These are phyloP conservation scores for Fusarium sp. DNA, from an alignment of 2,329 filamentous ascomycete species.

Conservation along the genomic window DNA sequence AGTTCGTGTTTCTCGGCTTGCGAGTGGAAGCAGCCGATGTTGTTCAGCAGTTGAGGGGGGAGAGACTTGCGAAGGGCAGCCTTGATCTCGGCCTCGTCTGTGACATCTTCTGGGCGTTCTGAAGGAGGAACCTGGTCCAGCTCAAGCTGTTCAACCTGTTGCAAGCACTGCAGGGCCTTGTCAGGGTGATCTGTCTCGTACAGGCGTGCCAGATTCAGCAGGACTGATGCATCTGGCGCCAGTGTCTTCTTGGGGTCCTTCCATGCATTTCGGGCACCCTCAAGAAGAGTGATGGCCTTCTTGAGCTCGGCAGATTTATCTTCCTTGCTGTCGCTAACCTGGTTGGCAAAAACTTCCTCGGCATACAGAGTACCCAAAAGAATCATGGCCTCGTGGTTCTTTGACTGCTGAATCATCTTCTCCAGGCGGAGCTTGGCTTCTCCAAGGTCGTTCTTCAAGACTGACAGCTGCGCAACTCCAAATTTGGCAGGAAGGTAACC, in stretches of 20 bases:
- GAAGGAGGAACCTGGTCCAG: constrained; percentile 80
- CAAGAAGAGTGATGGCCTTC: constrained; percentile 87
- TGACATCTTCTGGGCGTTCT: constrained; percentile 68
- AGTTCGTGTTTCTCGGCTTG: constrained; percentile 84
- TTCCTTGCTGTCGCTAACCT: constrained; percentile 79
- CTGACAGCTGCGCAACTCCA: constrained; percentile 88
- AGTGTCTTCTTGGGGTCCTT: constrained; percentile 91
- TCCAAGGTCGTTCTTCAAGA: constrained; percentile 84
- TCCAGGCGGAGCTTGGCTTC: constrained; percentile 94
- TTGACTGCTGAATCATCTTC: constrained; percentile 90
- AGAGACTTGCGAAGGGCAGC: constrained; percentile 78
- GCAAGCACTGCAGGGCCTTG: constrained; percentile 90
- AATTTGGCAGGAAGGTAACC: constrained; percentile 96
- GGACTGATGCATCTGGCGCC: constrained; percentile 83
- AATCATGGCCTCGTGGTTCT: constrained; percentile 89
- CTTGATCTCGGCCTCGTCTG: constrained; percentile 70
- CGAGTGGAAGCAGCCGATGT: constrained; percentile 96
- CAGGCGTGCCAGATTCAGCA: constrained; percentile 90
- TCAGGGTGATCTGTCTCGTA: constrained; percentile 90
- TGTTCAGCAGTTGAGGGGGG: constrained; percentile 93
- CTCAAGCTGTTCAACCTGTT: constrained; percentile 92
- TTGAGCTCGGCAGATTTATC: constrained; percentile 88
- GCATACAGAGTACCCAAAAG: constrained; percentile 92
- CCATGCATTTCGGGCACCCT: constrained; percentile 88
- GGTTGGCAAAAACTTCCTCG: constrained; percentile 89